Evolutionary conservation across 805 yeast species (phyloP).

Genomic region (Candida quercuum): DNA sequence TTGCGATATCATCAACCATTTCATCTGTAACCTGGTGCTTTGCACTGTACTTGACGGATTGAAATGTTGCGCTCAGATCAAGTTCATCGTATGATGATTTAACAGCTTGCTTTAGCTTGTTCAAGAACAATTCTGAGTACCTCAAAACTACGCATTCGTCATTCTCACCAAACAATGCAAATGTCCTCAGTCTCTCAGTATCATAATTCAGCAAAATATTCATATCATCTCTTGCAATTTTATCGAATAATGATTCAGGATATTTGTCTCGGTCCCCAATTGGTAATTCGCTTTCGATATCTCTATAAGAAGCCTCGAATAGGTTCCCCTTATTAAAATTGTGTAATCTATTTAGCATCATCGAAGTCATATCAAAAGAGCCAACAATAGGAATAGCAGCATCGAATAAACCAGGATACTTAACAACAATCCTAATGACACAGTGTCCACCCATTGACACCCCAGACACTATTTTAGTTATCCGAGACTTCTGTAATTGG

Average conservation of each 20-base stretch:
- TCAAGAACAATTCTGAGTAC: slow-evolving; percentile 12
- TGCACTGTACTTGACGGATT: slow-evolving; percentile 12
- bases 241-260: slow-evolving; percentile 9
- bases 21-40: slow-evolving; percentile 15
- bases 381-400: slow-evolving; percentile 20
- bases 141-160: slow-evolving; percentile 11
- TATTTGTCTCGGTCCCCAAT: not conserved
- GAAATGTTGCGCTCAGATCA: slow-evolving; percentile 4
- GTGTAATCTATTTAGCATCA: slow-evolving; percentile 13
- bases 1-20: slow-evolving; percentile 15
- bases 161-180: slow-evolving; percentile 17
- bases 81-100: slow-evolving; percentile 1
- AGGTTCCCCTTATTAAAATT: not conserved
- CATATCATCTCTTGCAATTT: slow-evolving; percentile 12
- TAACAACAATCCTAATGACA: slow-evolving; percentile 11
- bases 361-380: slow-evolving; percentile 14
- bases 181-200: slow-evolving; percentile 5
- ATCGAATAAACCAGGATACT: slow-evolving; percentile 11
- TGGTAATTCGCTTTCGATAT: not conserved
- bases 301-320: slow-evolving; percentile 1
- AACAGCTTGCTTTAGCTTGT: not conserved
- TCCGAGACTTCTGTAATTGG: not conserved
- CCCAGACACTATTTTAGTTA: slow-evolving; percentile 11
- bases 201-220: slow-evolving; percentile 9
- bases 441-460: slow-evolving; percentile 23